phyloP scores from a whole-genome alignment of 306 rosid species.

The Quercus gilva region DNA sequence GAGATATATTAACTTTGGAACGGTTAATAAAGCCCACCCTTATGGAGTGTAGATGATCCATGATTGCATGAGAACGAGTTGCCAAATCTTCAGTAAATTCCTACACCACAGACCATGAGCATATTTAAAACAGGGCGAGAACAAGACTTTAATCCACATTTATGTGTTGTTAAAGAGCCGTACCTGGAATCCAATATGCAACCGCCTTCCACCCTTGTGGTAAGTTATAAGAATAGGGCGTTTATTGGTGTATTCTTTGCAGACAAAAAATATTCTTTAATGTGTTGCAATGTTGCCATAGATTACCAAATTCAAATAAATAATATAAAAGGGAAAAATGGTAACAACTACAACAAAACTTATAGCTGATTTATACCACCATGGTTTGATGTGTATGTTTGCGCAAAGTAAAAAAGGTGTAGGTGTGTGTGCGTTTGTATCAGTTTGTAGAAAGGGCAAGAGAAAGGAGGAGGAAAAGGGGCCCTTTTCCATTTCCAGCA shows the following conservation, averaged over 20 bases:
- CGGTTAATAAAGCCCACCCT: slow-evolving; percentile 52
- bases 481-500: not conserved
- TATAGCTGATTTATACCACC: not conserved
- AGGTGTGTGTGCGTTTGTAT: not conserved
- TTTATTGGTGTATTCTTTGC: slow-evolving; percentile 61
- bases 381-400: not conserved
- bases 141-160: not conserved
- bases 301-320: not conserved
- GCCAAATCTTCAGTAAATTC: slow-evolving; percentile 88
- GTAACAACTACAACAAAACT: not conserved
- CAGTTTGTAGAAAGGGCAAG: not conserved
- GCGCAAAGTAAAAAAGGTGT: not conserved
- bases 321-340: not conserved
- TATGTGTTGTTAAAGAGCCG: slow-evolving; percentile 10
- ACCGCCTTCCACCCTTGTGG: slow-evolving; percentile 93
- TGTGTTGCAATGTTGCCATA: not conserved
- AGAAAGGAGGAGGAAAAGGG: not conserved
- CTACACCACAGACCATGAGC: slow-evolving; percentile 34
- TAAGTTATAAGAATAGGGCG: slow-evolving; percentile 90
- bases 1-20: not conserved
- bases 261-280: slow-evolving; percentile 40
- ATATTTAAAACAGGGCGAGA: slow-evolving; percentile 10
- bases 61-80: slow-evolving; percentile 65
- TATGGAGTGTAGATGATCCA: slow-evolving; percentile 57
- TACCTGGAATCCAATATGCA: slow-evolving; percentile 95